Percentiles rank a stretch among this genome's conserved stretches.
Evolutionary conservation across 2,329 filamentous ascomycete species (phyloP).

Genomic region (Colletotrichum chlorophyti): DNA sequence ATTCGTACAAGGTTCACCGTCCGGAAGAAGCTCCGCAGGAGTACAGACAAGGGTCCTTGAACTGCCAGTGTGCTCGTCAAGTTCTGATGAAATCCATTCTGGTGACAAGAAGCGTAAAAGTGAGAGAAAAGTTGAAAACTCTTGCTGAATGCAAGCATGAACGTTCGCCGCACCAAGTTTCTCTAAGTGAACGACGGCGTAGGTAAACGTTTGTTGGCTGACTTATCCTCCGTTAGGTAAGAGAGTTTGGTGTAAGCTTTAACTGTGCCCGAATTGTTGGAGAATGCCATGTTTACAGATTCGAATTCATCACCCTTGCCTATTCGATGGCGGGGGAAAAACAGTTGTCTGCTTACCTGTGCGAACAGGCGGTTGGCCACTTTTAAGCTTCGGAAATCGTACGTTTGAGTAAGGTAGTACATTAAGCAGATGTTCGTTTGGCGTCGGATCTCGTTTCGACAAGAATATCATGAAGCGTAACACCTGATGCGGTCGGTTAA

Average conservation of each 20-base stretch:
- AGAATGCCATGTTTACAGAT: constrained; percentile 16
- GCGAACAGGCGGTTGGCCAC: not conserved
- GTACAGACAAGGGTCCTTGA: not conserved
- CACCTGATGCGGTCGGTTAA: too few species aligned
- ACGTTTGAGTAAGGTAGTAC: too few species aligned
- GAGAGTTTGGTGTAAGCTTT: not conserved
- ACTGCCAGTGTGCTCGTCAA: too few species aligned
- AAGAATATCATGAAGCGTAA: too few species aligned
- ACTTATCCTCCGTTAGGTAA: not conserved
- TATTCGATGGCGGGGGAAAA: not conserved
- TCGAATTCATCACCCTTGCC: not conserved
- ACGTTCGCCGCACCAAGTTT: too few species aligned
- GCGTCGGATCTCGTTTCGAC: too few species aligned
- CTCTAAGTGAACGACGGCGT: too few species aligned
- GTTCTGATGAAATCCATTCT: not conserved
- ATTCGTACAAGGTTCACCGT: not conserved
- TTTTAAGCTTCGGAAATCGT: not conserved
- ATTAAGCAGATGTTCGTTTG: too few species aligned
- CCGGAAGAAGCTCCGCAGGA: constrained; percentile 17
- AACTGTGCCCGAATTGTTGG: constrained; percentile 8
- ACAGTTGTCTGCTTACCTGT: not conserved
- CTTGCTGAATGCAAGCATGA: too few species aligned
- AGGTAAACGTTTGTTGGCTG: not conserved
- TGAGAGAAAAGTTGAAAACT: not conserved
- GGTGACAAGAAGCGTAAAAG: too few species aligned